A percentile compares a stretch with the other conserved stretches of the same genome.
Conservation (phyloP, 2,329 filamentous ascomycete genomes). For the Bipolaris bicolor region DNA sequence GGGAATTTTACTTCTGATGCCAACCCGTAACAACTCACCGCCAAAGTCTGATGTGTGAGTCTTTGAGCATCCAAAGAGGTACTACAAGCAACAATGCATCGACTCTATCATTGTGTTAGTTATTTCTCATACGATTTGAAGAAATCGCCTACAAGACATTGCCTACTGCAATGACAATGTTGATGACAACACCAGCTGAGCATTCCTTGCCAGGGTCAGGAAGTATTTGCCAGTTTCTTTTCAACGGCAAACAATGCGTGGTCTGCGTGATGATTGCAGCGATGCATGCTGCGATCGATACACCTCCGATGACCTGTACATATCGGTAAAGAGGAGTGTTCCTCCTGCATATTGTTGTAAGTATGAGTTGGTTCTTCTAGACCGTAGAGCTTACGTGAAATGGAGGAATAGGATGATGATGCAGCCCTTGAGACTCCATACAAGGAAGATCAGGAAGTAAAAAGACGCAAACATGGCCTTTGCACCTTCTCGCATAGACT, state of each 20-base stretch:
- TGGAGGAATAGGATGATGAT: not conserved
- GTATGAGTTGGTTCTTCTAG: not conserved
- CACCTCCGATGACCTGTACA: not conserved
- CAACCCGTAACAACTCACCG: not conserved
- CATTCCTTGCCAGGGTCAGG: conserved; percentile 1
- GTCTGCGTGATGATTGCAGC: conserved; percentile 1
- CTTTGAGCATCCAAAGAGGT: conserved; percentile 5
- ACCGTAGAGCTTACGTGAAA: not conserved
- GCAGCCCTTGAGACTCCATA: conserved; percentile 1
- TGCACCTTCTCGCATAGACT: conserved; percentile 4
- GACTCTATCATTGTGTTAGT: not conserved
- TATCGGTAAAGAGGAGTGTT: not conserved
- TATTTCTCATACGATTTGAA: rapidly evolving
- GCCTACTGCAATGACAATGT: conserved; percentile 3
- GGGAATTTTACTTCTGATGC: too few relatives aligned
- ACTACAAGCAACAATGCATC: conserved; percentile 4
- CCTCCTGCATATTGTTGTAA: not conserved
- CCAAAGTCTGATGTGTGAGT: conserved; percentile 3
- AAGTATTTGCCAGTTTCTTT: conserved; percentile 1
- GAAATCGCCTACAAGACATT: not conserved
- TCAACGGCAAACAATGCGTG: conserved; percentile 7
- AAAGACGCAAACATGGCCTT: conserved; percentile 3
- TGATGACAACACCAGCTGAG: conserved; percentile 2
- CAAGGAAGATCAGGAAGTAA: conserved; percentile 1
- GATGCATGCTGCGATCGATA: not conserved